Base-by-base conservation (phyloP, 495 filamentous ascomycete genomes). In the Annulohypoxylon maeteangense region DNA sequence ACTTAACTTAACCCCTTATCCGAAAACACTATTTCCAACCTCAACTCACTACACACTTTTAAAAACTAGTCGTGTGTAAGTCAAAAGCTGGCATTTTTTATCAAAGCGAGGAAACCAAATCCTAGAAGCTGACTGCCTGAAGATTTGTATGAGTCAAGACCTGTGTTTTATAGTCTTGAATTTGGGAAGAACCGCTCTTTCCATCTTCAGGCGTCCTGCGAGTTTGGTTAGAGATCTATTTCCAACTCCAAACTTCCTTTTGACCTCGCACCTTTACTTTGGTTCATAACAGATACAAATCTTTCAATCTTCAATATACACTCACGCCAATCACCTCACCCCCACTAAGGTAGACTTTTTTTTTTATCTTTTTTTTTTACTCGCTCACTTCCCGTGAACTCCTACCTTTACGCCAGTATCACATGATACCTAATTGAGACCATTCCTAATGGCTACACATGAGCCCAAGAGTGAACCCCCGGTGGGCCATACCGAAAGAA, bases 1-100 rank as follows among this genome's bases (percentile, higher is more conserved):
- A 14, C 47, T 6, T 10, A 29, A 38, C 42, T 29, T 58, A 31
- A 65, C 20, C 42, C 53, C 62, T 27, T 40, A 42, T 42, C 38
- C 7, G n/a, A n/a, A 16, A 40, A 10, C 8, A 34, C 18, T 34
- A 42, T 4, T 40, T 32, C 54, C 38, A 20, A 36, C 34, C 18
- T 10, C 23, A 1, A 5, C n/a, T 14, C 36, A 40, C 36, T n/a
- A 40, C 11, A 40, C 32, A 54, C 23, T n/a, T n/a, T n/a, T n/a
- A n/a, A 8, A 29, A 27, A 4, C 11, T 27, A 0, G 31, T 7
- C 1, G 31, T 31, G 14, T 65, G 53, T 65, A 50, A 51, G 54
- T 66, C 36, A 8, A 51, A 51, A 31, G n/a, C 20, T 50, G 10
- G 16, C 23, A 10, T 22, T 51, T 20, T 5, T 16, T 32, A 61